Base-by-base conservation (phyloP, 805 yeast genomes). In the Metschnikowia noctiluminum region DNA sequence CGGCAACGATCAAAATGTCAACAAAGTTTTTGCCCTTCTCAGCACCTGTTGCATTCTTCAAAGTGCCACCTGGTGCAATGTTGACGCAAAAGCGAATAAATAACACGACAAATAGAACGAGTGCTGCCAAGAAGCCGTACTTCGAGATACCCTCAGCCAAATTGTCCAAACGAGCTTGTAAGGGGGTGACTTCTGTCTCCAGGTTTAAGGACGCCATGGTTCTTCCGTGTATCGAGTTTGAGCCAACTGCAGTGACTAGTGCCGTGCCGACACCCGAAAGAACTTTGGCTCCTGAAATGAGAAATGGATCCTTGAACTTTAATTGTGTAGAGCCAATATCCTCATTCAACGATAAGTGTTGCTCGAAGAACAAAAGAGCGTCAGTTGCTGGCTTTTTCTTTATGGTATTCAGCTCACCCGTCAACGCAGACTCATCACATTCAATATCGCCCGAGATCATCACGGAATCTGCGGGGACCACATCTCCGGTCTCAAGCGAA, bases 141-240 rank as follows among this genome's bases (percentile, higher is more conserved):
- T 88, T 89, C n/a, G 97, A 91, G 52, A 94, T 94, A 32, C 94
- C 96, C 62, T 86, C 95, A 1, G 99, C 97, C 49, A 94, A 78
- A 45, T 77, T 74, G 61, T 87, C 83, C 52, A 94, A 76, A 59
- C 97, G 82, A 45, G 74, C 84, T 61, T 91, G 97, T 63, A 94
- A 69, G 1, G 99, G 98, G 6, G 99, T 95, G 27, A 78, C 79
- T 62, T 91, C 96, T 2, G 84, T 71, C 57, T 89, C 96, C 35
- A 77, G 79, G 44, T 81, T 78, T 46, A 94, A 71, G 11, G 96
- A 80, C 68, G 83, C 73, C 92, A 94, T 85, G 2, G 96, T 92
- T 60, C 88, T 81, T 26, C 99, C 99, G 66, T 89, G 88, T 64
- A 91, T 80, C 6, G 98, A 92, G 66, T 92, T 76, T 4, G 73